Conservation (phyloP, 441 rosid genomes). For the Raphanus hybrid region DNA sequence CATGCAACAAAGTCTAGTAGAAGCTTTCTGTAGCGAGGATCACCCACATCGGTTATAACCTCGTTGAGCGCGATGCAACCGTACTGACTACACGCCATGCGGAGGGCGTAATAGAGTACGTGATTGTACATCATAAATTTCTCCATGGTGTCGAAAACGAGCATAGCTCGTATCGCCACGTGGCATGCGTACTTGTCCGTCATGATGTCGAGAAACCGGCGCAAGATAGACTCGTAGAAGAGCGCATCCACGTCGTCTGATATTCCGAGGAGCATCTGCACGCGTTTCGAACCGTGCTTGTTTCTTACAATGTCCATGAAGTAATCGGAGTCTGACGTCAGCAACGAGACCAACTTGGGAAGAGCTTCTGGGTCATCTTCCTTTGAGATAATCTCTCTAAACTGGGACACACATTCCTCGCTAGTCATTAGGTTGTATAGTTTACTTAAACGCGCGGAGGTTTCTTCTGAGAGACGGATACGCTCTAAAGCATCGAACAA, state of each 20-base stretch:
- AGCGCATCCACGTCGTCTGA: neutral
- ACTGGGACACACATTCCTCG: neutral
- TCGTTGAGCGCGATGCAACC: constrained; percentile 25
- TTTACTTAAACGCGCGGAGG: neutral
- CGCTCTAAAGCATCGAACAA: neutral
- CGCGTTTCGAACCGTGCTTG: constrained; percentile 14
- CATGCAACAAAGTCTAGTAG: neutral
- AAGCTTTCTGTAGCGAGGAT: neutral
- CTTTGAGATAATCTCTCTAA: neutral
- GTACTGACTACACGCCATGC: constrained; percentile 4
- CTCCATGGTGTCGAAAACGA: neutral
- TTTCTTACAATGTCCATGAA: neutral
- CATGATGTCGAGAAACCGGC: constrained; percentile 17
- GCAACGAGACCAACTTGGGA: neutral
- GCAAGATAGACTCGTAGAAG: constrained; percentile 11
- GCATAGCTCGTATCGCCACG: constrained; percentile 17
- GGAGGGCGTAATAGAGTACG: constrained; percentile 4
- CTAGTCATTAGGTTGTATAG: constrained; percentile 12
- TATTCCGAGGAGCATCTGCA: neutral
- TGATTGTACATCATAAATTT: neutral
- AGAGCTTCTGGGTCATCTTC: neutral
- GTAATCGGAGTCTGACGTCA: constrained; percentile 18
- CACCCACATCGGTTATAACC: constrained; percentile 16
- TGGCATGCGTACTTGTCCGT: constrained; percentile 17
- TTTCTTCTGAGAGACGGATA: neutral